A percentile compares a stretch with the other conserved stretches of the same genome.
Conservation (phyloP, 805 yeast species). For the Brettanomyces bruxellensis region DNA sequence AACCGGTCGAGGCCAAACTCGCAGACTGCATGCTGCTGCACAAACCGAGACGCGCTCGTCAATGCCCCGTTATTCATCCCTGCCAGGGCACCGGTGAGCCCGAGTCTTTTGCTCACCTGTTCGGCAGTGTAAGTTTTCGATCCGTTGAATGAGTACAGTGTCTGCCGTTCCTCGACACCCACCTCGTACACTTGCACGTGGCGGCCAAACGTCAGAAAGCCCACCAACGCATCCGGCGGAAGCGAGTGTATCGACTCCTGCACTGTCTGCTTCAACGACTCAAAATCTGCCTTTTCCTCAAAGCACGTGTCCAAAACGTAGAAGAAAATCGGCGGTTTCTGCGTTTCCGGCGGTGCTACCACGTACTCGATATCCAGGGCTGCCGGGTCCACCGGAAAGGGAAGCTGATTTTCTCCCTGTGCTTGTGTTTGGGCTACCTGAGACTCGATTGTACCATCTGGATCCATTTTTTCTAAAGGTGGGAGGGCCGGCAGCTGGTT, state of each 20-base stretch:
- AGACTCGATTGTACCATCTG: conserved; percentile 1
- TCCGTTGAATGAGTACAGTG: conserved; percentile 46
- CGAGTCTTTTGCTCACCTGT: conserved; percentile 37
- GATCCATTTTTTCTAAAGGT: not conserved
- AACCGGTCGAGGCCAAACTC: conserved; percentile 43
- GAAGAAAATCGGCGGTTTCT: conserved; percentile 37
- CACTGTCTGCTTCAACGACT: conserved; percentile 42
- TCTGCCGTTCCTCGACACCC: conserved; percentile 25
- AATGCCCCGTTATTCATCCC: conserved; percentile 14
- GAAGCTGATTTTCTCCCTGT: conserved; percentile 10
- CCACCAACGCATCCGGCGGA: conserved; percentile 48
- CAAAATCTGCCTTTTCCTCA: conserved; percentile 38
- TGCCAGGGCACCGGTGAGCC: conserved; percentile 26
- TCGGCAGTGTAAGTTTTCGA: conserved; percentile 38
- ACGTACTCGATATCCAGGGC: conserved; percentile 46
- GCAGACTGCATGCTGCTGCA: conserved; percentile 38
- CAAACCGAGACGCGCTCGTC: conserved; percentile 27
- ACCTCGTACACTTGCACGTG: conserved; percentile 52
- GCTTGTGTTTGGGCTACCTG: not conserved
- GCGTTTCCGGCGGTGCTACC: conserved; percentile 18
- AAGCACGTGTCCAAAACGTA: conserved; percentile 52
- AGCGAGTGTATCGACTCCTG: conserved; percentile 31
- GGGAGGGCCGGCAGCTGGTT: conserved; percentile 28
- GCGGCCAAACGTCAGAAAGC: conserved; percentile 51
- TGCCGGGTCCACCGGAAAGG: conserved; percentile 30